A percentile compares a stretch with the other conserved stretches of the same genome.
These are phyloP conservation scores for Pleurotus platypus DNA, from an alignment of 768 basidiomycete species.

Conservation along the genomic window DNA sequence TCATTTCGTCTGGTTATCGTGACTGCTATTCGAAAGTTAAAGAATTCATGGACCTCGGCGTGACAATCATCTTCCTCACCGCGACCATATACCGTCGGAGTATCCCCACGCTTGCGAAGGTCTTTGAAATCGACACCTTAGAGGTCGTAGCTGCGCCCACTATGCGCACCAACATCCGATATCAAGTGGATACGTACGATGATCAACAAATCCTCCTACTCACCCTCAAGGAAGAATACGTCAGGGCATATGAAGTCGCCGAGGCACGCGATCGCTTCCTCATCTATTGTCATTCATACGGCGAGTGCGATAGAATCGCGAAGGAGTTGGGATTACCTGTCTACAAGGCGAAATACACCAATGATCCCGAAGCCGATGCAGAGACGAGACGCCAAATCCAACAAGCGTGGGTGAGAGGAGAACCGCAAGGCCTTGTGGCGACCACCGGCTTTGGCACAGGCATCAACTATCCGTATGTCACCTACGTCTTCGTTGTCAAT, in stretches of 20 bases:
- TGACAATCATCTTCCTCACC: slow-evolving; percentile 4
- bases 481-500: slow-evolving; percentile 4
- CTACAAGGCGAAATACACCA: slow-evolving; percentile 1
- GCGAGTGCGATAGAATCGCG: not conserved
- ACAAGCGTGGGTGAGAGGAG: not conserved
- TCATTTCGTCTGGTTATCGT: not conserved
- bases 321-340: not conserved
- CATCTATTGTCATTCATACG: slow-evolving; percentile 6
- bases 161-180: slow-evolving; percentile 2
- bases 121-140: not conserved
- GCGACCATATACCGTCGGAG: slow-evolving; percentile 1
- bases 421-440: not conserved
- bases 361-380: not conserved
- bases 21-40: slow-evolving; percentile 1
- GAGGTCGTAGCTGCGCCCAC: slow-evolving; percentile 4
- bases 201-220: not conserved
- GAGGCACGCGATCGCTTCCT: not conserved
- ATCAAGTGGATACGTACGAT: not conserved
- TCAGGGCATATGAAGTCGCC: not conserved
- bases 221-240: not conserved
- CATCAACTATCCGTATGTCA: not conserved
- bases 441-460: slow-evolving; percentile 9
- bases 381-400: not conserved
- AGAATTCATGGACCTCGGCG: not conserved
- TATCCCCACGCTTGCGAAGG: not conserved